phyloP scores from a whole-genome alignment of 257 asterid genomes.

The Eustoma russellianum region DNA sequence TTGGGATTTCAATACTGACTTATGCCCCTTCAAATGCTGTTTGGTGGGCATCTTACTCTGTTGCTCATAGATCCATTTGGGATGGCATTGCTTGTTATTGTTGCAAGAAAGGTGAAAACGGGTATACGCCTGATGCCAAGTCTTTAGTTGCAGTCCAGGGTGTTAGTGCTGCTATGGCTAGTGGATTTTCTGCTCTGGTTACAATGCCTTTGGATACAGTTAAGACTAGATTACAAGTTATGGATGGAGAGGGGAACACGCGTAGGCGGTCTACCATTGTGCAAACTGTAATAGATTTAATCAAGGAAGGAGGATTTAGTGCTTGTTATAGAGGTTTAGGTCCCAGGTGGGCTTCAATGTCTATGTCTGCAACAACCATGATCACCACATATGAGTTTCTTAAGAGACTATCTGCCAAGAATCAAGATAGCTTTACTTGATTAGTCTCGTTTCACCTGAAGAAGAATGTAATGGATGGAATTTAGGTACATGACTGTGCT shows the following conservation, averaged over 20 bases:
- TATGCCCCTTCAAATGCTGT: slow-evolving; percentile 98
- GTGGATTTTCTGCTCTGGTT: slow-evolving; percentile 84
- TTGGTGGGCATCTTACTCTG: slow-evolving; percentile 97
- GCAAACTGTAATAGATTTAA: slow-evolving; percentile 62
- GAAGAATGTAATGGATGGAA: slow-evolving; percentile 12
- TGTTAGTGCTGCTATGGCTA: slow-evolving; percentile 86
- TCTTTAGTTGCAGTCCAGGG: slow-evolving; percentile 74
- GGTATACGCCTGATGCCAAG: slow-evolving; percentile 64
- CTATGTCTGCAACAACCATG: slow-evolving; percentile 94
- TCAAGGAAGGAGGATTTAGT: slow-evolving; percentile 80
- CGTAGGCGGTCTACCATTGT: slow-evolving; percentile 29
- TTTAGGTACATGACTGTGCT: background rate
- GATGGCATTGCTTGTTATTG: slow-evolving; percentile 39
- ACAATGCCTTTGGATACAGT: slow-evolving; percentile 97
- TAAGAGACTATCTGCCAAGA: slow-evolving; percentile 76
- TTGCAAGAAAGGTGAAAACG: slow-evolving; percentile 52
- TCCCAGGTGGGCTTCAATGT: slow-evolving; percentile 98
- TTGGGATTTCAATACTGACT: slow-evolving; percentile 85
- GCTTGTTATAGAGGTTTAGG: slow-evolving; percentile 96
- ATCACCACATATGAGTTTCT: slow-evolving; percentile 95
- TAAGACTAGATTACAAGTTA: slow-evolving; percentile 85
- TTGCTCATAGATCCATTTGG: slow-evolving; percentile 66
- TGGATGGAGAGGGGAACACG: slow-evolving; percentile 58
- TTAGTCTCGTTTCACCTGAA: slow-evolving; percentile 14
- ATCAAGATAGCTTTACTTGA: slow-evolving; percentile 39